Evolutionary conservation across 345 rosid genomes (phyloP), one percentile per base, ranked within the genome.

Genomic region (Chamaenerion angustifolium): DNA sequence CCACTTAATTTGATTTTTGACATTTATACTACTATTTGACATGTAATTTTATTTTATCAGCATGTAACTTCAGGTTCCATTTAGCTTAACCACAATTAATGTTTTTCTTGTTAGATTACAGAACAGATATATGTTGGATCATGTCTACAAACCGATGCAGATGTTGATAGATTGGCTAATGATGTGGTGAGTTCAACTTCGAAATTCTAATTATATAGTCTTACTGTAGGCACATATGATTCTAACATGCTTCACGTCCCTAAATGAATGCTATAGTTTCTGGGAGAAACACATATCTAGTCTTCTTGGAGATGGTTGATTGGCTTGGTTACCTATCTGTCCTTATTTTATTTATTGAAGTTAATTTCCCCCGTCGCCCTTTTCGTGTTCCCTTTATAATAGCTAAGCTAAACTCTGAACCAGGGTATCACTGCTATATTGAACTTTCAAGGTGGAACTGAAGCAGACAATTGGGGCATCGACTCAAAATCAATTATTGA

Each of bases 101-200:
- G 18, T 19, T 25, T 46, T 18, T 61, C 16, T 55, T 59, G 50
- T 16, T 66, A 90, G 98, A 73, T 90, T 54, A 86, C 95, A 0
- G 95, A 86, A 71, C 98, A 90, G 51, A 78, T 86, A 63, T 76
- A 79, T 56, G 79, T 86, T 44, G 95, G 98, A 25, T 90, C 95
- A 43, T 90, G 95, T 50, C 64, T 86, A 58, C 95, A 90, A 76
- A 73, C 75, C 45, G 88, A 77, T 65, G 79, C 72, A 18, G 98
- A 90, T 75, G 83, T 86, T 4, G 68, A 81, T 69, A 66, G 64
- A 11, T 63, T 90, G 65, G 74, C 85, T 37, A 63, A 47, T 8
- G 60, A 41, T 35, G 70, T 56, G 51, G 98, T 90, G 64, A 81
- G 94, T 71, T 58, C 42, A 25, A 53, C 18, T 15, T 27, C 7